These are phyloP conservation scores for Ophiostoma himal-ulmi DNA, from an alignment of 2,329 filamentous ascomycete species.

Conservation along the genomic window DNA sequence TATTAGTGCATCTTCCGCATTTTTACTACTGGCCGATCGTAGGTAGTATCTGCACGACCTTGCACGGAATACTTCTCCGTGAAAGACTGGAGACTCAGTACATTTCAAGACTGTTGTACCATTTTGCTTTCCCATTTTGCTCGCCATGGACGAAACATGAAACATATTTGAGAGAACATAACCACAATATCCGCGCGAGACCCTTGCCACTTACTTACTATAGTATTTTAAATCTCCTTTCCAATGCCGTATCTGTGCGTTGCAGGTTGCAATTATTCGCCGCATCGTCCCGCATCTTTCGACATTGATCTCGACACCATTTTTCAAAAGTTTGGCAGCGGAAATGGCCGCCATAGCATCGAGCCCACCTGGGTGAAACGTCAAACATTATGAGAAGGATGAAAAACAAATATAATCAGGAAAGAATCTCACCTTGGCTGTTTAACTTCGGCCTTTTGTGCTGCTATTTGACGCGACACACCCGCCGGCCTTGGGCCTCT, in stretches of 20 bases:
- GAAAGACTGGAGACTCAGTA: neutral
- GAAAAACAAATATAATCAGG: neutral
- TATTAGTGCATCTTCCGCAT: neutral
- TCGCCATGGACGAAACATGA: neutral
- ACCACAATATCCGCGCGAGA: conserved; percentile 2
- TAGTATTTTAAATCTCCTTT: too few relatives aligned
- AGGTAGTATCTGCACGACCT: neutral
- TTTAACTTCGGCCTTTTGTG: neutral
- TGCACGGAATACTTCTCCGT: neutral
- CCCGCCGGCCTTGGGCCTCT: neutral
- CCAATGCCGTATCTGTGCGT: too few relatives aligned
- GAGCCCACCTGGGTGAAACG: neutral
- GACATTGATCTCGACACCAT: neutral
- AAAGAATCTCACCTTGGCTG: neutral
- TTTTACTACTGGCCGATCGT: neutral
- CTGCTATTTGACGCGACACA: neutral
- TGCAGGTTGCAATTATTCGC: neutral
- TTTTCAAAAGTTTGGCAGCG: too few relatives aligned
- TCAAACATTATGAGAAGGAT: neutral
- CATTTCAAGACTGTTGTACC: neutral
- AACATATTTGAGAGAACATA: neutral
- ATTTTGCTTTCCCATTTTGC: neutral
- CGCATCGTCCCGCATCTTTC: neutral
- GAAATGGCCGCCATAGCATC: too few relatives aligned
- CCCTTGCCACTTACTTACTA: neutral